Base-by-base conservation (phyloP, 768 basidiomycete genomes). In the Clitopilus passeckerianus region DNA sequence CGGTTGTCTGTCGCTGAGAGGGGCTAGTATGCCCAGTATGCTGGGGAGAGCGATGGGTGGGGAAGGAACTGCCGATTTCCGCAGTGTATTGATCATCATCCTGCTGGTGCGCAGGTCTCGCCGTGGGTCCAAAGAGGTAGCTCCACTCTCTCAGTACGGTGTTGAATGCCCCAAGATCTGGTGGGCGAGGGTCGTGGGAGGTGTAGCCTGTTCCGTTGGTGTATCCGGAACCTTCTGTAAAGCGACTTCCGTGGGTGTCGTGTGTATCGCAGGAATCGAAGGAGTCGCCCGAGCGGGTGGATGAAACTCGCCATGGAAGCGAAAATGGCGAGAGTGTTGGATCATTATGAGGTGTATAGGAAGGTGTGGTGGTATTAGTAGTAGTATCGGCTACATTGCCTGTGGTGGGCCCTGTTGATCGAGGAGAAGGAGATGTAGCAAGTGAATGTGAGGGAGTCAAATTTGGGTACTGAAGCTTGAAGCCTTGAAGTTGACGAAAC, bases 91-190 rank as follows among this genome's bases (percentile, higher is more conserved):
- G 46, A 20, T 50, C 46, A 23, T 50, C 46, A 50, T 50, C 22
- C 18, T 18, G 15, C 22, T 50, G 46, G 24, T 59, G 60, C 1
- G 62, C 34, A 6, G 72, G 74, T 8, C 72, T 74, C 46, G 79
- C 72, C 15, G 76, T 78, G 53, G 70, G 70, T 3, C 77, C 84
- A 61, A 86, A 84, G 0, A 86, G 67, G 58, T 86, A 79, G 18
- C 68, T 78, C 71, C 86, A 76, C 57, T 85, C 88, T n/a, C 87
- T 80, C 52, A 91, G 81, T 22, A 91, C 86, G 34, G 82, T 77
- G 14, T 77, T 81, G 70, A 91, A 90, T 8, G 86, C 86, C 6
- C 89, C 90, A 7, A 91, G 78, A 70, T 90, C 87, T 43, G 89
- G 89, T 16, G 46, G 46, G 10, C 46, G 16, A 60, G 81, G 80